phyloP scores from a whole-genome alignment of 2,329 filamentous ascomycete genomes.

The Stemphylium lycopersici region DNA sequence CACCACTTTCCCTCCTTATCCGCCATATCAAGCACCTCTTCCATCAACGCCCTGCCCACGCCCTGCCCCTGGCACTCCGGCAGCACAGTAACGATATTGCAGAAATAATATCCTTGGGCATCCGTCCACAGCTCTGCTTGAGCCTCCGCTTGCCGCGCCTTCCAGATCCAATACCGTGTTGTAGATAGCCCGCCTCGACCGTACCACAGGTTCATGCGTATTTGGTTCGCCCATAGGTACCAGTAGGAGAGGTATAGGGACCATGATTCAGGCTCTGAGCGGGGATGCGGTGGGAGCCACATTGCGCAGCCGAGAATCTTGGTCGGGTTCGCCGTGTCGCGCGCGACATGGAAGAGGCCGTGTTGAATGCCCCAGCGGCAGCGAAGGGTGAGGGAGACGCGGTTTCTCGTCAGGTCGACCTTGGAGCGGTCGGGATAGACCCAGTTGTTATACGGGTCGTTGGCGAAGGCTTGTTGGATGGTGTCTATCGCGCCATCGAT shows the following conservation, averaged over 20 bases:
- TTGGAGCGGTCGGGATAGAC: conserved; percentile 64
- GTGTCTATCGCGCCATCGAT: conserved; percentile 69
- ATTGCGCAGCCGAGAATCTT: conserved; percentile 73
- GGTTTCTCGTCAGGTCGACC: conserved; percentile 59
- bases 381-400: conserved; percentile 67
- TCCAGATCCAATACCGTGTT: conserved; percentile 76
- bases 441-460: conserved; percentile 72
- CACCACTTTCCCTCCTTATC: conserved; percentile 69
- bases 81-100: conserved; percentile 74
- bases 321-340: conserved; percentile 57
- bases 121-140: conserved; percentile 70
- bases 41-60: conserved; percentile 69
- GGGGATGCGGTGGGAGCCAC: conserved; percentile 68
- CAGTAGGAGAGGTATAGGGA: conserved; percentile 67
- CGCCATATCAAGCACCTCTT: conserved; percentile 66
- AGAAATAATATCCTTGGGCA: conserved; percentile 73
- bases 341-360: conserved; percentile 72
- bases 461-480: conserved; percentile 69
- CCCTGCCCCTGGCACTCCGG: conserved; percentile 70
- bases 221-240: conserved; percentile 69
- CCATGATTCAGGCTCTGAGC: conserved; percentile 62
- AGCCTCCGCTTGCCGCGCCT: conserved; percentile 66
- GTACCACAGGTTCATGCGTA: conserved; percentile 70
- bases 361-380: conserved; percentile 74
- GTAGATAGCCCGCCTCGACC: conserved; percentile 72